Percentiles rank a stretch among this genome's conserved stretches.
Conservation (phyloP, 495 filamentous ascomycete genomes). For the Penicillium ucsense region DNA sequence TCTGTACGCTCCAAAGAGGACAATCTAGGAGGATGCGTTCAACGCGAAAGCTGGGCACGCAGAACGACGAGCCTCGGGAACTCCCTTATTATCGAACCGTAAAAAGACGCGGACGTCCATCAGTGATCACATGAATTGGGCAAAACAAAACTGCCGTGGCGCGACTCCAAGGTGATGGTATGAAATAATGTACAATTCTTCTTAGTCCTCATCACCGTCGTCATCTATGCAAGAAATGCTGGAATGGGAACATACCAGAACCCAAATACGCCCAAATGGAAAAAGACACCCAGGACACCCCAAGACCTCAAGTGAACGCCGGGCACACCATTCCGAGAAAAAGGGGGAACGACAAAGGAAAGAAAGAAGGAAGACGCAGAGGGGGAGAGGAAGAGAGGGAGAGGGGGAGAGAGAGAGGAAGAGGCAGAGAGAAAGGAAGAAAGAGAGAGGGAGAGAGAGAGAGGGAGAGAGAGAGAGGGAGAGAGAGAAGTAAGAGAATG, state of each 20-base stretch:
- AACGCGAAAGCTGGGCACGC: no score
- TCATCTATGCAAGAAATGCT: slow-evolving; percentile 23
- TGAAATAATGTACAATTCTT: slow-evolving; percentile 24
- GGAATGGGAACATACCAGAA: slow-evolving; percentile 7
- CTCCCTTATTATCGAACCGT: no score
- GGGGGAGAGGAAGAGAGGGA: neutral
- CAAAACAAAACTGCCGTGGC: slow-evolving; percentile 4
- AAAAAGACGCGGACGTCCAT: neutral
- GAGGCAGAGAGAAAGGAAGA: neutral
- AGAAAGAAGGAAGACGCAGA: slow-evolving; percentile 5
- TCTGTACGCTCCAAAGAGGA: no score
- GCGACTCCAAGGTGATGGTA: slow-evolving; percentile 12
- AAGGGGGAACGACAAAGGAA: neutral
- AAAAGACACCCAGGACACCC: neutral
- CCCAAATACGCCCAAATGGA: slow-evolving; percentile 15
- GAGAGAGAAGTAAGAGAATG: no score
- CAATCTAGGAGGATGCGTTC: no score
- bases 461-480: no score
- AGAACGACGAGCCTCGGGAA: no score
- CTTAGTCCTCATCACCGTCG: slow-evolving; percentile 13
- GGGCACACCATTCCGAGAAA: neutral
- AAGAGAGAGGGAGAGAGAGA: neutral
- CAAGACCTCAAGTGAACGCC: neutral
- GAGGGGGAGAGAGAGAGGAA: no score
- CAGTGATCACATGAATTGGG: neutral